Percentiles rank a stretch among this genome's conserved stretches.
These are phyloP conservation scores for Erythrophleum fordii DNA, from an alignment of 306 rosid genomes.

Conservation along the genomic window DNA sequence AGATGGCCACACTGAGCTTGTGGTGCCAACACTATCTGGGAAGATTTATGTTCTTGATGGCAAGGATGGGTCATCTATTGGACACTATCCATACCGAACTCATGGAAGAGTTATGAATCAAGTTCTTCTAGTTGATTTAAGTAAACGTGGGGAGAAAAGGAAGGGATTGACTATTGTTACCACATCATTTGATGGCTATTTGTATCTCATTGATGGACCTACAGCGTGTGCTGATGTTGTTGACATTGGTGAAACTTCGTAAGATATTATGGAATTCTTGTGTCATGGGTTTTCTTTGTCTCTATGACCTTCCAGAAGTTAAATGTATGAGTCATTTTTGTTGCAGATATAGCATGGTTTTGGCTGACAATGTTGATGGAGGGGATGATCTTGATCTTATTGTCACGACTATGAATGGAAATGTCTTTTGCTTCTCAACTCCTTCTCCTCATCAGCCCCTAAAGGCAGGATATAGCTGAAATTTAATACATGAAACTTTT, in stretches of 20 bases:
- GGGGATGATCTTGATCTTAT: slow-evolving; percentile 98
- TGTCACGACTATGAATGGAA: slow-evolving; percentile 97
- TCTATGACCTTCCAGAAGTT: slow-evolving; percentile 25
- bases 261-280: slow-evolving; percentile 48
- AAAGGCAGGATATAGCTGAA: slow-evolving; percentile 63
- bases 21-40: slow-evolving; percentile 92
- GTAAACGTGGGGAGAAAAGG: slow-evolving; percentile 72
- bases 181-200: slow-evolving; percentile 92
- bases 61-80: slow-evolving; percentile 85
- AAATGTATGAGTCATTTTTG: slow-evolving; percentile 21
- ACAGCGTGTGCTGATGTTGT: slow-evolving; percentile 97
- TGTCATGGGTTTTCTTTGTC: slow-evolving; percentile 26
- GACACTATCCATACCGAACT: slow-evolving; percentile 84
- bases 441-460: slow-evolving; percentile 94
- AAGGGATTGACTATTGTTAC: slow-evolving; percentile 93
- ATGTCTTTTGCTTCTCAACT: slow-evolving; percentile 94
- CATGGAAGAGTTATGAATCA: slow-evolving; percentile 97
- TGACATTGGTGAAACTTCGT: slow-evolving; percentile 99
- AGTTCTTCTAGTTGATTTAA: slow-evolving; percentile 90
- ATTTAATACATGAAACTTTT: slow-evolving; percentile 32
- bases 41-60: slow-evolving; percentile 93
- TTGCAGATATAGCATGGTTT: slow-evolving; percentile 96
- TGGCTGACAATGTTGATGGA: slow-evolving; percentile 99
- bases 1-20: slow-evolving; percentile 94
- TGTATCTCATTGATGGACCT: slow-evolving; percentile 95